Percentiles rank a stretch among this genome's conserved stretches.
These are phyloP conservation scores for Entamoeba histolytica DNA, from an alignment of 208 protist genomes.

Conservation along the genomic window DNA sequence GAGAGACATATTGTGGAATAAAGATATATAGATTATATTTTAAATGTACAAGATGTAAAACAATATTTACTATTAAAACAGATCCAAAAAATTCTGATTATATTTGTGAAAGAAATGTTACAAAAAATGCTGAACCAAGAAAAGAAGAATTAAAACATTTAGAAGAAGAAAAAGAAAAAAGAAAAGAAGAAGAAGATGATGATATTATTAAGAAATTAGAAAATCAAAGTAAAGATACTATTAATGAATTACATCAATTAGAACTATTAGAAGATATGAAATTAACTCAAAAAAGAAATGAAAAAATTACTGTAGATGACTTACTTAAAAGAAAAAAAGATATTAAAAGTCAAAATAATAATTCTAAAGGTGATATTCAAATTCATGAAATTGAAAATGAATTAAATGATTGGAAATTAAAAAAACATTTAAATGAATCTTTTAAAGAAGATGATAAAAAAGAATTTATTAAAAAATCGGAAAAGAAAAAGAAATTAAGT, in stretches of 20 bases:
- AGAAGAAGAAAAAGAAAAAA: neutral
- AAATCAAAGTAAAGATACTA: neutral
- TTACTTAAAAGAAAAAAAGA: neutral
- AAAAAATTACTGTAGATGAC: neutral
- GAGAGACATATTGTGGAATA: slow-evolving; percentile 24
- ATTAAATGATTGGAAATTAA: too few species aligned
- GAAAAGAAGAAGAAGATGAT: neutral
- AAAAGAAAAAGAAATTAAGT: neutral
- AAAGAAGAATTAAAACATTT: slow-evolving; percentile 13
- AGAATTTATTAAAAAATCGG: neutral
- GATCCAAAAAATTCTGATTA: slow-evolving; percentile 57
- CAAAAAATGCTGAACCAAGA: slow-evolving; percentile 49
- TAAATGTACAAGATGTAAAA: slow-evolving; percentile 44
- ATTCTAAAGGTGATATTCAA: too few species aligned
- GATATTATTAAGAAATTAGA: neutral
- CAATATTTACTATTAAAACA: slow-evolving; percentile 51
- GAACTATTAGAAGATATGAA: neutral
- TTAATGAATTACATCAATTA: neutral
- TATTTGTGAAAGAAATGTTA: slow-evolving; percentile 32
- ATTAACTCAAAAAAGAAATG: neutral
- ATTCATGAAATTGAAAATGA: too few species aligned
- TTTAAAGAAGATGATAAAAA: neutral
- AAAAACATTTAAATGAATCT: neutral
- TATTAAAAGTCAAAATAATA: too few species aligned
- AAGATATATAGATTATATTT: slow-evolving; percentile 24